Percentiles rank a stretch among this genome's conserved stretches.
These are phyloP conservation scores for Boletus pseudo-olivaceus DNA, from an alignment of 768 basidiomycete genomes.

Conservation along the genomic window DNA sequence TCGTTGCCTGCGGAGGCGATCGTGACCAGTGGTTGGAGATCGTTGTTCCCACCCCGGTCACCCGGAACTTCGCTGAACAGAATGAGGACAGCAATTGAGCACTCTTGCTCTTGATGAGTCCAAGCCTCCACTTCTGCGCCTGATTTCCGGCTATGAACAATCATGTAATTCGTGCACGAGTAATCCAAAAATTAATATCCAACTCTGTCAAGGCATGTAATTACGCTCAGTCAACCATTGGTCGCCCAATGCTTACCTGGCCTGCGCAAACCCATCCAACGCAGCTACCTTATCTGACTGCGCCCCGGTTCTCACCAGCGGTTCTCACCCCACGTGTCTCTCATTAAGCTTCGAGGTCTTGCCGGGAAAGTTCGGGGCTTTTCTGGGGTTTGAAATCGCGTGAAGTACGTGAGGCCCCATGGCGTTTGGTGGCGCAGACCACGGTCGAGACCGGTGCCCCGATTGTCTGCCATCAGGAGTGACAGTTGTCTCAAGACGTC, in stretches of 20 bases:
- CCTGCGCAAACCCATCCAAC: slow-evolving; percentile 7
- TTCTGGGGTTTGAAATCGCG: slow-evolving; percentile 18
- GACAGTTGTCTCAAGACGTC: slow-evolving; percentile 46
- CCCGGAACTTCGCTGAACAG: not conserved
- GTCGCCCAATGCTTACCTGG: slow-evolving; percentile 8
- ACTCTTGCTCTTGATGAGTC: not conserved
- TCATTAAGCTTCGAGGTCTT: slow-evolving; percentile 8
- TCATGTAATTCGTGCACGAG: slow-evolving; percentile 4
- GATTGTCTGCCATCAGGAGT: slow-evolving; percentile 42
- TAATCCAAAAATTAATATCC: slow-evolving; percentile 23
- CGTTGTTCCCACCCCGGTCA: slow-evolving; percentile 17
- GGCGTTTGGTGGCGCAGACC: slow-evolving; percentile 25
- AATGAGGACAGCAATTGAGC: slow-evolving; percentile 3
- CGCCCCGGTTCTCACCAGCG: not conserved
- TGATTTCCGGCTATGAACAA: slow-evolving; percentile 26
- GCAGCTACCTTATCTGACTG: slow-evolving; percentile 1
- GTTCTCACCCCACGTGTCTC: slow-evolving; percentile 9
- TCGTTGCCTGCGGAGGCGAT: not conserved
- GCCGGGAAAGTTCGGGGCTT: slow-evolving; percentile 11
- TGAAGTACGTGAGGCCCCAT: slow-evolving; percentile 18
- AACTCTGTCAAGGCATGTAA: slow-evolving; percentile 9
- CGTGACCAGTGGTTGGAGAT: not conserved
- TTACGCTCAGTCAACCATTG: slow-evolving; percentile 3
- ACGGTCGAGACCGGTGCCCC: slow-evolving; percentile 24
- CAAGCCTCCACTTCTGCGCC: slow-evolving; percentile 2